Evolutionary conservation across 768 basidiomycete genomes (phyloP).

Genomic region (Tricholoma matsutake): DNA sequence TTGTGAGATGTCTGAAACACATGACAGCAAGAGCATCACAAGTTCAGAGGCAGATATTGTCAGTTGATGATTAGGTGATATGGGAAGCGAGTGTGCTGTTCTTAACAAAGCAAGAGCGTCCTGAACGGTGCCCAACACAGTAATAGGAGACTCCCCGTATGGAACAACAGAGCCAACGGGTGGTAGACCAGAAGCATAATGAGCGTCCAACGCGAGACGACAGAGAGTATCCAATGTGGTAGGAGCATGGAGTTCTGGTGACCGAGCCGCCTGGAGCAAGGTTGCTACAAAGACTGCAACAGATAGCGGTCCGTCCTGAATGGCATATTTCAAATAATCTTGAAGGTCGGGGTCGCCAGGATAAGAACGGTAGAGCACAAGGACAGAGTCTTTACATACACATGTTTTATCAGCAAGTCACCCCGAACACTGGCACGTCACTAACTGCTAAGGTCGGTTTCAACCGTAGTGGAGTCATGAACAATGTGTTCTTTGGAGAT

Average conservation of each 20-base stretch:
- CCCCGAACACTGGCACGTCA: constrained; percentile 11
- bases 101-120: constrained; percentile 60
- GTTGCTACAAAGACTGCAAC: constrained; percentile 59
- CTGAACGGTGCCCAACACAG: constrained; percentile 51
- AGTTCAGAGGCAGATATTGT: constrained; percentile 61
- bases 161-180: constrained; percentile 55
- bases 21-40: constrained; percentile 57
- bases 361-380: constrained; percentile 63
- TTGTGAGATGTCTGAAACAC: constrained; percentile 58
- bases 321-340: constrained; percentile 59
- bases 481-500: constrained; percentile 46
- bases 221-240: constrained; percentile 72
- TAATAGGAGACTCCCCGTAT: constrained; percentile 43
- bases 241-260: constrained; percentile 58
- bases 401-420: not conserved
- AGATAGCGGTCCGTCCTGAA: constrained; percentile 54
- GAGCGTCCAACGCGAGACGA: constrained; percentile 58
- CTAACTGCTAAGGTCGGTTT: constrained; percentile 61
- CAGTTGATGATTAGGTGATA: constrained; percentile 57
- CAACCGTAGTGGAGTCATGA: constrained; percentile 41
- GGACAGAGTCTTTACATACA: constrained; percentile 54
- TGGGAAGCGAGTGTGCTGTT: constrained; percentile 51
- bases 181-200: constrained; percentile 55
- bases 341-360: constrained; percentile 69
- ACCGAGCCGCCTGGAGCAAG: constrained; percentile 64